Base-by-base conservation (phyloP, 352 stramenopile genomes). In the Pythium coloratum region DNA sequence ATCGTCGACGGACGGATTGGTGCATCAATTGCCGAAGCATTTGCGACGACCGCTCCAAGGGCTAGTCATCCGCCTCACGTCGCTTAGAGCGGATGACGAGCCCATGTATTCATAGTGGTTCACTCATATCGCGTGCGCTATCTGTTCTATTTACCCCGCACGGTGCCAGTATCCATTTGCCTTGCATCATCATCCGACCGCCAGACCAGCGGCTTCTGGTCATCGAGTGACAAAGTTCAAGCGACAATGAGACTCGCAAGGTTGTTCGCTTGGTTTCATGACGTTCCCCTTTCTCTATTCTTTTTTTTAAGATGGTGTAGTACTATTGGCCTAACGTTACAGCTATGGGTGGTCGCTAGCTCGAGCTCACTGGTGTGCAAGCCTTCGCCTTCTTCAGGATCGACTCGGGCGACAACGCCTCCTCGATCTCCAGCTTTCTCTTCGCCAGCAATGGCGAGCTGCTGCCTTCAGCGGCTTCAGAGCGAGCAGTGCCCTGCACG, bases 321-420 rank as follows among this genome's bases (percentile, higher is more conserved):
- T 24, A 24, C 24, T 67, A 67, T 12, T 59, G 26, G 51, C 62
- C 62, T 67, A 67, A 67, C 62, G 60, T 40, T 67, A 67, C 62
- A 67, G 55, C 51, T 67, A 67, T 62, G n/a, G n/a, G 18, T 3
- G 16, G 47, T 38, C 49, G 20, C 49, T 42, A 53, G 62, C 62
- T 62, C 62, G 62, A 91, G 63, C 81, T 89, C 67, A 91, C 85
- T 13, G 83, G 80, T 62, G 81, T 88, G 70, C 73, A 88, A 50
- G 83, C 74, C 64, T 92, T 92, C 20, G 80, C 60, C 67, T 92
- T 92, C 58, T 92, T 92, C 20, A 92, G 71, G 57, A 90, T 66
- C 70, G 76, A 83, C 53, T 89, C 81, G 14, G 83, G 75, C n/a
- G 72, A 72, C 58, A 72, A 47, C 32, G 63, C 64, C 69, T 81